Evolutionary conservation across 305 asterid species (phyloP), one percentile per base, ranked within the genome.

Genomic region (Lippia alba): DNA sequence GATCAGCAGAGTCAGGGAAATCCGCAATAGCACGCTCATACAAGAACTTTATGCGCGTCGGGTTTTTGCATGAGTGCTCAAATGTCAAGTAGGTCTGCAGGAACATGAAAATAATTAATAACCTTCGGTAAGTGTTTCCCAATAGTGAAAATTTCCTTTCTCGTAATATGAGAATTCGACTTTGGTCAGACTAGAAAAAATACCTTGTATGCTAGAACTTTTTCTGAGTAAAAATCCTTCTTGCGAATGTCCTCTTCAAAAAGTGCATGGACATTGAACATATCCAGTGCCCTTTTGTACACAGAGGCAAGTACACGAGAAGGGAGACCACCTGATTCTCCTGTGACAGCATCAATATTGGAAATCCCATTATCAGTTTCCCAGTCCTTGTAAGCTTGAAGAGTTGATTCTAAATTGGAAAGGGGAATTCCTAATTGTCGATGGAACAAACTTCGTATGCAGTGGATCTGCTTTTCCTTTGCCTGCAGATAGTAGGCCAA

Each of bases 381-480:
- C 97, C 97, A 94, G 30, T 85, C 84, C 74, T 88, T 88, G 85
- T 88, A 91, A 40, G 89, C 78, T 2, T 50, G 82, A 73, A 89
- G 90, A 68, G 87, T 83, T 64, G 93, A 71, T 66, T 72, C 74
- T 66, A 82, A 71, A 74, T 88, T 81, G 64, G 76, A 79, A 71
- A 85, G 95, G 66, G 97, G 97, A 76, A 94, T 79, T 71, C 92
- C 91, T 81, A 94, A 79, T 82, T 94, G 97, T 33, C 97, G 97
- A 59, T 82, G 95, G 75, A 85, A 94, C 71, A 94, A 80, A 78
- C 69, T 87, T 40, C 94, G 81, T 74, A 90, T 80, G 12, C 82
- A 90, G 82, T 87, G 96, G 61, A 80, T 74, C 85, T 92, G 97
- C 86, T 88, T 88, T 73, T 90, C 99, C 81, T 84, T 89, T 44